Conservation (phyloP, 306 rosid species). For the Gastrolobium bilobum region DNA sequence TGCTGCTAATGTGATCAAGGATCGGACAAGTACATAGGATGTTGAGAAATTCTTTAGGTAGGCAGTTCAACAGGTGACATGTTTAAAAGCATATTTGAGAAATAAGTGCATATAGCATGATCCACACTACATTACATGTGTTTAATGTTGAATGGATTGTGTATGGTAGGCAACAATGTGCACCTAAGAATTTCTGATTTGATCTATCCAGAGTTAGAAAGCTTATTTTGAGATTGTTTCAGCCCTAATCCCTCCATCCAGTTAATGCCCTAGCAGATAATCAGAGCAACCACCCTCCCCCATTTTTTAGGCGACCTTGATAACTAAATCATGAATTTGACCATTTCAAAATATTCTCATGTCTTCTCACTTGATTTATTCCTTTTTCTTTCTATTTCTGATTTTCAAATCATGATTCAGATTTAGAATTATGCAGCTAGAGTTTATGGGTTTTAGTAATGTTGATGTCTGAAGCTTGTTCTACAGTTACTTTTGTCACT, state of each 20-base stretch:
- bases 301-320: neutral
- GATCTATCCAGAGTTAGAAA: neutral
- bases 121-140: slow-evolving; percentile 18
- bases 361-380: slow-evolving; percentile 15
- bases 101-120: slow-evolving; percentile 9
- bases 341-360: neutral
- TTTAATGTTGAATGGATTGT: slow-evolving; percentile 3
- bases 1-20: slow-evolving; percentile 27
- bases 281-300: slow-evolving; percentile 10
- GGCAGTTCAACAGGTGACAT: slow-evolving; percentile 24
- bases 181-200: slow-evolving; percentile 8
- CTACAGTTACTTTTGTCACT: slow-evolving; percentile 9
- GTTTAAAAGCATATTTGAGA: slow-evolving; percentile 13
- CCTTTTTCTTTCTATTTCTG: slow-evolving; percentile 17
- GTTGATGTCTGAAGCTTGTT: neutral
- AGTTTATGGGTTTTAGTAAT: neutral
- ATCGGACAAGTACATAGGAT: slow-evolving; percentile 19
- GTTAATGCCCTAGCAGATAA: slow-evolving; percentile 26
- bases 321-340: slow-evolving; percentile 11
- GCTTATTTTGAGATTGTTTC: neutral
- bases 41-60: slow-evolving; percentile 7
- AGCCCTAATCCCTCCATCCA: neutral
- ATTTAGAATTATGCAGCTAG: neutral
- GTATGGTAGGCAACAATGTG: slow-evolving; percentile 1
- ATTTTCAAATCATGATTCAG: slow-evolving; percentile 12